Conservation (phyloP, 495 filamentous ascomycete genomes). For the Beverwykella pulmonaria region DNA sequence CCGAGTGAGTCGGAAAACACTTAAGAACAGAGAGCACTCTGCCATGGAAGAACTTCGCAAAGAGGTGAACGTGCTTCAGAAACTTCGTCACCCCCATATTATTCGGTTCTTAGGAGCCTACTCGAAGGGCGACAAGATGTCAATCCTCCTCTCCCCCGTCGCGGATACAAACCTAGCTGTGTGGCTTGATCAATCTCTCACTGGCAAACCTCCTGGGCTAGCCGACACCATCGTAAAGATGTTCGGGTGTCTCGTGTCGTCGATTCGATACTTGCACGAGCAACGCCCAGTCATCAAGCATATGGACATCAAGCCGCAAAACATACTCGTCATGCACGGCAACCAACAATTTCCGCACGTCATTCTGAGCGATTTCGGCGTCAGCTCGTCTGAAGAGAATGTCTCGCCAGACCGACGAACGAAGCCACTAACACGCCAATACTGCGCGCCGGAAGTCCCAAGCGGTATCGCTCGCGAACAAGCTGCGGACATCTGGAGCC, state of each 20-base stretch:
- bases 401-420: not conserved
- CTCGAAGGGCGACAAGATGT: conserved; percentile 33
- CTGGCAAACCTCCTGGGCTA: conserved; percentile 6
- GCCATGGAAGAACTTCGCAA: conserved; percentile 29
- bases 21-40: conserved; percentile 26
- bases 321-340: conserved; percentile 38
- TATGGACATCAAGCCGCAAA: conserved; percentile 41
- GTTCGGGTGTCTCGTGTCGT: conserved; percentile 34
- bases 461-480: conserved; percentile 12
- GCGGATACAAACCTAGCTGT: conserved; percentile 33
- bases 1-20: conserved; percentile 34
- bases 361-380: conserved; percentile 37
- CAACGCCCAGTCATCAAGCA: conserved; percentile 35
- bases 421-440: conserved; percentile 31
- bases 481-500: conserved; percentile 38
- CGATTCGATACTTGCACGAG: conserved; percentile 36
- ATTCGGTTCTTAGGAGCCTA: conserved; percentile 36
- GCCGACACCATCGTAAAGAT: conserved; percentile 26
- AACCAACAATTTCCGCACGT: conserved; percentile 27
- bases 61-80: conserved; percentile 36
- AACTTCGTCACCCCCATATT: conserved; percentile 40
- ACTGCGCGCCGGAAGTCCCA: conserved; percentile 37
- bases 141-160: conserved; percentile 37
- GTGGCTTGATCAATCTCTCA: conserved; percentile 24
- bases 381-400: conserved; percentile 25